These are phyloP conservation scores for Melastoma candidum DNA, from an alignment of 441 rosid genomes.

Conservation along the genomic window DNA sequence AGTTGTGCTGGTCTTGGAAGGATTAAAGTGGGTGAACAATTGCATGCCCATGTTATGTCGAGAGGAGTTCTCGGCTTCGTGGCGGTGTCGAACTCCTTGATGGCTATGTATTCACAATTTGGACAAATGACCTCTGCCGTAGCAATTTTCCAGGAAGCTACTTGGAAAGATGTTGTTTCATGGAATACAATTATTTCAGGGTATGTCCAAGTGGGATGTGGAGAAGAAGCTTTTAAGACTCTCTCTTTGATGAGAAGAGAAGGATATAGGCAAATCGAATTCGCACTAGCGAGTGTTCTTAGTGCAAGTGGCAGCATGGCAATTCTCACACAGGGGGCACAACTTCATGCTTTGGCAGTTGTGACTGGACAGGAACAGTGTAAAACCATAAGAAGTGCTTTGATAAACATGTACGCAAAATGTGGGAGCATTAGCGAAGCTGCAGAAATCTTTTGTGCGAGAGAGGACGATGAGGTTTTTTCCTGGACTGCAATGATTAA, in stretches of 20 bases:
- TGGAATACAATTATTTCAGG: constrained; percentile 85
- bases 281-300: constrained; percentile 64
- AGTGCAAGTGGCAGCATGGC: constrained; percentile 80
- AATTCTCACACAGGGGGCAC: constrained; percentile 70
- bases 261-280: constrained; percentile 66
- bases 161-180: constrained; percentile 54
- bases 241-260: constrained; percentile 67
- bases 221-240: constrained; percentile 52
- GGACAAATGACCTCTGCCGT: constrained; percentile 47
- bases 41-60: constrained; percentile 52
- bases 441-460: constrained; percentile 49
- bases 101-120: constrained; percentile 70
- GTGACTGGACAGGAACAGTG: constrained; percentile 49
- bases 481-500: constrained; percentile 89
- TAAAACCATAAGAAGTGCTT: constrained; percentile 45
- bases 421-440: constrained; percentile 78
- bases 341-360: constrained; percentile 56
- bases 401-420: constrained; percentile 89
- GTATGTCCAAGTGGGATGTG: constrained; percentile 57
- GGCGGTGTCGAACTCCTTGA: constrained; percentile 66
- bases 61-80: constrained; percentile 35
- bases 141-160: constrained; percentile 46
- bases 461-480: constrained; percentile 38
- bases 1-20: constrained; percentile 54
- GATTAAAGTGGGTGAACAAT: constrained; percentile 69